Percentiles rank a stretch among this genome's conserved stretches.
These are phyloP conservation scores for Scheffersomyces lignicola DNA, from an alignment of 1,139 yeast species.

Conservation along the genomic window DNA sequence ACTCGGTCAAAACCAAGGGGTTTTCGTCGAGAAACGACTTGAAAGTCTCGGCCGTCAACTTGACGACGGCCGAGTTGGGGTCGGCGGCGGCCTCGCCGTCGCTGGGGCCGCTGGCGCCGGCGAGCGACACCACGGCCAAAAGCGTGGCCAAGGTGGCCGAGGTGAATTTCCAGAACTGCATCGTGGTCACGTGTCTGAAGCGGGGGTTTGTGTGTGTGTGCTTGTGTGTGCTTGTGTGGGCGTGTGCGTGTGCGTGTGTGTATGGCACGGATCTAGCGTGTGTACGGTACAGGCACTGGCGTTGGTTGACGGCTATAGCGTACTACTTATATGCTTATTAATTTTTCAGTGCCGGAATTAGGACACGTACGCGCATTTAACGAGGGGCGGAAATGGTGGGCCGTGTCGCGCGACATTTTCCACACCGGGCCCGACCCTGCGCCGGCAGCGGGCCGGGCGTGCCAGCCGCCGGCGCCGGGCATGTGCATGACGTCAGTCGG, in stretches of 20 bases:
- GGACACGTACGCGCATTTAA: no score
- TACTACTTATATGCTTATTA: background rate
- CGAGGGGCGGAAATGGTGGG: no score
- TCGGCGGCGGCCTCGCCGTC: slow-evolving; percentile 71
- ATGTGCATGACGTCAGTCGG: no score
- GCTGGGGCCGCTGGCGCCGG: slow-evolving; percentile 39
- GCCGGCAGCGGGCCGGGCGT: no score
- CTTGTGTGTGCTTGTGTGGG: background rate
- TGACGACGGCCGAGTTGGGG: slow-evolving; percentile 84
- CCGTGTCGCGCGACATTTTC: no score
- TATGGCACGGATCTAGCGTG: no score
- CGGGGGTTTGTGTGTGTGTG: background rate
- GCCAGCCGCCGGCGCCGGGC: no score
- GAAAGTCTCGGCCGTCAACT: slow-evolving; percentile 63
- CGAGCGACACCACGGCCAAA: slow-evolving; percentile 35
- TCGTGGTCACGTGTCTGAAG: slow-evolving; percentile 11
- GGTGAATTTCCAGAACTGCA: slow-evolving; percentile 46
- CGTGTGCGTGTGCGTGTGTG: no score
- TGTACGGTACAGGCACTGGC: no score
- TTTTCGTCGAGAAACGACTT: slow-evolving; percentile 65
- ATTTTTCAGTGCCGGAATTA: no score
- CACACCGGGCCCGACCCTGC: no score
- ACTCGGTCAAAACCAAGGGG: slow-evolving; percentile 87
- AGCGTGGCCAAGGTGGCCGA: slow-evolving; percentile 38
- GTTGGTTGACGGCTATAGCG: no score